phyloP scores from a whole-genome alignment of 2,329 filamentous ascomycete genomes.

The Colletotrichum falcatum region DNA sequence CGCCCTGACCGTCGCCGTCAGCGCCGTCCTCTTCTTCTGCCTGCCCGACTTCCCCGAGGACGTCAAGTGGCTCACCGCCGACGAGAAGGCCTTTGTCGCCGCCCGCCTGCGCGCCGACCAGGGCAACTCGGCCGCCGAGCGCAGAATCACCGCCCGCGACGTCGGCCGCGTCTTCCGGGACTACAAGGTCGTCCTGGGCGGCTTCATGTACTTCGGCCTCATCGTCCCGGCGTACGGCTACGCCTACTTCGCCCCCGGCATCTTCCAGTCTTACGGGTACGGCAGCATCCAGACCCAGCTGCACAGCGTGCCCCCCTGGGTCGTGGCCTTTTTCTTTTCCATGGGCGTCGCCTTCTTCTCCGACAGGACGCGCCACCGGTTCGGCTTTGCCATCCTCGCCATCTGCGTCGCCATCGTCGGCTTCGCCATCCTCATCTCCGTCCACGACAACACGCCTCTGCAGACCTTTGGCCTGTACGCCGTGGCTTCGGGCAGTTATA shows the following conservation, averaged over 20 bases:
- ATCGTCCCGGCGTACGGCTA: slow-evolving; percentile 83
- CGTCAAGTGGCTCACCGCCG: slow-evolving; percentile 76
- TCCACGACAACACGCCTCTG: slow-evolving; percentile 74
- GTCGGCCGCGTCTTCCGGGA: slow-evolving; percentile 76
- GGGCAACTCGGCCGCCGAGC: slow-evolving; percentile 73
- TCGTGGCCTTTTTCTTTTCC: slow-evolving; percentile 80
- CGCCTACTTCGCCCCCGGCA: slow-evolving; percentile 81
- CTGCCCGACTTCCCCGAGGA: slow-evolving; percentile 82
- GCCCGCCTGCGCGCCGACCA: slow-evolving; percentile 76
- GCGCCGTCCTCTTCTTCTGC: slow-evolving; percentile 74
- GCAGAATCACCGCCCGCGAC: slow-evolving; percentile 69
- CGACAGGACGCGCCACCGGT: slow-evolving; percentile 79
- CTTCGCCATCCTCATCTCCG: slow-evolving; percentile 78
- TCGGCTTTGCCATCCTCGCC: slow-evolving; percentile 76
- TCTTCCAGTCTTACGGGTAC: slow-evolving; percentile 76
- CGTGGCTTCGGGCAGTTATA: slow-evolving; percentile 82
- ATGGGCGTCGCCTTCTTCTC: slow-evolving; percentile 80
- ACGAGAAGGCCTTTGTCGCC: slow-evolving; percentile 75
- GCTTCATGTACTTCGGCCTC: slow-evolving; percentile 85
- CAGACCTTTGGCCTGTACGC: slow-evolving; percentile 88
- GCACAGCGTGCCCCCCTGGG: slow-evolving; percentile 69
- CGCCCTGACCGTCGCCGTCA: slow-evolving; percentile 69
- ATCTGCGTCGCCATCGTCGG: slow-evolving; percentile 78
- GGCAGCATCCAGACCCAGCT: slow-evolving; percentile 68
- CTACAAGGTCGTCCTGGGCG: slow-evolving; percentile 78